Evolutionary conservation across 2,329 filamentous ascomycete species (phyloP).

Genomic region (Myriangium duriaei): DNA sequence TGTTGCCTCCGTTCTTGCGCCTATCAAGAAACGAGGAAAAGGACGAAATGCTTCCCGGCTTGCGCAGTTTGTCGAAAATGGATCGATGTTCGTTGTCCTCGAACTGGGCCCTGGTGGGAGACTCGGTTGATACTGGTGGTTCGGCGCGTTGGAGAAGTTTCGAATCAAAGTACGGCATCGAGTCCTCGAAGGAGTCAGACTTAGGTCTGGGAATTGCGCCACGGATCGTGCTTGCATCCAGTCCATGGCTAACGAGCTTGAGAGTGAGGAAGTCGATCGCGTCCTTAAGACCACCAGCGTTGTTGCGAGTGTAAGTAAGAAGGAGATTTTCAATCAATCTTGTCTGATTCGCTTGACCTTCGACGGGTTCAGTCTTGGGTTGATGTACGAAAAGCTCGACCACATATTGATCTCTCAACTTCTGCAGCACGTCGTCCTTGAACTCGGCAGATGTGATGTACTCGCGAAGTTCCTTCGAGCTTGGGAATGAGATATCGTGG

Average conservation of each 20-base stretch:
- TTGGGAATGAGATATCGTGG: slow-evolving; percentile 77
- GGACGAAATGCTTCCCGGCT: slow-evolving; percentile 86
- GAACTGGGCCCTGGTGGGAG: slow-evolving; percentile 75
- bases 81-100: slow-evolving; percentile 73
- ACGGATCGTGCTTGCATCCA: slow-evolving; percentile 79
- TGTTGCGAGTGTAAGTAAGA: slow-evolving; percentile 78
- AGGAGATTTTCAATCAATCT: slow-evolving; percentile 33
- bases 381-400: slow-evolving; percentile 67
- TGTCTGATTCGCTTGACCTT: slow-evolving; percentile 28
- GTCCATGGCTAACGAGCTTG: slow-evolving; percentile 71
- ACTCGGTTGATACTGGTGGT: slow-evolving; percentile 64
- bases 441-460: slow-evolving; percentile 77
- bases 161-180: slow-evolving; percentile 90
- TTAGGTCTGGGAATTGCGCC: slow-evolving; percentile 96
- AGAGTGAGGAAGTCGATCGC: slow-evolving; percentile 89
- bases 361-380: slow-evolving; percentile 28
- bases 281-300: slow-evolving; percentile 86
- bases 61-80: slow-evolving; percentile 83
- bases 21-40: slow-evolving; percentile 93
- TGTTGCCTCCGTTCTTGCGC: slow-evolving; percentile 85
- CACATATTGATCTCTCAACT: slow-evolving; percentile 83
- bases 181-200: slow-evolving; percentile 97
- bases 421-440: slow-evolving; percentile 62
- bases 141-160: slow-evolving; percentile 92
- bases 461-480: slow-evolving; percentile 60